These are phyloP conservation scores for Wickerhamomyces strasburgensis DNA, from an alignment of 805 yeast species.

Conservation along the genomic window DNA sequence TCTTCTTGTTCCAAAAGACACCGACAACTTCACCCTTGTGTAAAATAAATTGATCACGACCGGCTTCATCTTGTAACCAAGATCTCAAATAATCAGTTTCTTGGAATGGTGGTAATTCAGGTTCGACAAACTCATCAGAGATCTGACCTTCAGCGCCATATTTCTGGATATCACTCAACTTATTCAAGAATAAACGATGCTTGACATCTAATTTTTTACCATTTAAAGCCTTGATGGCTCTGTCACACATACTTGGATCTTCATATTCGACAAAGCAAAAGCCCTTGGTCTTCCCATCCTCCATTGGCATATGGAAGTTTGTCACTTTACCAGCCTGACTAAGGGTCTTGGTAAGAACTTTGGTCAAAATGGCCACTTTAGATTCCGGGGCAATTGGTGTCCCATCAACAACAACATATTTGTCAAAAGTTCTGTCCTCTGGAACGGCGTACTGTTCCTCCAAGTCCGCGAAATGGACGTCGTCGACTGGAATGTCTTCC, in stretches of 20 bases:
- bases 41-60: constrained; percentile 85
- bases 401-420: constrained; percentile 85
- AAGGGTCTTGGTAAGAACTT: constrained; percentile 80
- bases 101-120: constrained; percentile 65
- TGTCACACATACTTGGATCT: constrained; percentile 59
- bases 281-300: constrained; percentile 78
- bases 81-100: constrained; percentile 78
- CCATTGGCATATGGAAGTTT: constrained; percentile 79
- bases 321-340: constrained; percentile 70
- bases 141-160: constrained; percentile 63
- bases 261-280: constrained; percentile 80
- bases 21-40: constrained; percentile 79
- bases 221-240: constrained; percentile 75
- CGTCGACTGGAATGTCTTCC: constrained; percentile 52
- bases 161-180: constrained; percentile 75
- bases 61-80: constrained; percentile 86
- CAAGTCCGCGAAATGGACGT: constrained; percentile 77
- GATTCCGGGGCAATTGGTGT: constrained; percentile 93
- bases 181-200: constrained; percentile 84
- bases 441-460: constrained; percentile 69
- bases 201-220: constrained; percentile 91
- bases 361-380: constrained; percentile 76
- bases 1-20: constrained; percentile 78
- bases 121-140: constrained; percentile 60
- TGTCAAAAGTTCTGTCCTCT: constrained; percentile 60